These are phyloP conservation scores for Trifolium fragiferum DNA, from an alignment of 306 rosid species.

Conservation along the genomic window DNA sequence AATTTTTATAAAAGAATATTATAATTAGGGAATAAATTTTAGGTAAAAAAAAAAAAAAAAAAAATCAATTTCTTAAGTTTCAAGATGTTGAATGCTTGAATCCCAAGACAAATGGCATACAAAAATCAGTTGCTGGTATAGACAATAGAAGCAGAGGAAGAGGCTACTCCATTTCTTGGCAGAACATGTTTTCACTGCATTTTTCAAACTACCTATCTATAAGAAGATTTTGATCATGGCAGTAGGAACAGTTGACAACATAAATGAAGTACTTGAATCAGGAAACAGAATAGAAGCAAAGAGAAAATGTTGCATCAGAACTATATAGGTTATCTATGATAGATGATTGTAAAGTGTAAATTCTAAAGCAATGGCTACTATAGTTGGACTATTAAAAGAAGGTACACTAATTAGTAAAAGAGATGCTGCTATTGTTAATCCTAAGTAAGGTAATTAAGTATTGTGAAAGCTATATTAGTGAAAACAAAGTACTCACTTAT, in stretches of 20 bases:
- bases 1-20: no score
- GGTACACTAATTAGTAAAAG: no score
- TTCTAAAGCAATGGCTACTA: slow-evolving; percentile 63
- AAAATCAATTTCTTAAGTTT: no score
- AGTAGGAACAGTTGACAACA: slow-evolving; percentile 74
- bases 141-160: slow-evolving; percentile 79
- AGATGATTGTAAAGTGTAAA: neutral
- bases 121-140: slow-evolving; percentile 78
- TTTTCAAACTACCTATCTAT: slow-evolving; percentile 74
- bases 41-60: no score
- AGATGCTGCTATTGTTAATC: no score
- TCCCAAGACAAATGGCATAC: slow-evolving; percentile 70
- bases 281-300: neutral
- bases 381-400: slow-evolving; percentile 52
- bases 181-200: slow-evolving; percentile 79
- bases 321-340: neutral
- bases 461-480: no score
- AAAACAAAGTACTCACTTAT: no score
- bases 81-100: no score
- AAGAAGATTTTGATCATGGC: slow-evolving; percentile 81
- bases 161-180: slow-evolving; percentile 76
- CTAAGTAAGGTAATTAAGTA: no score
- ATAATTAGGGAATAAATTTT: no score
- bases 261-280: no score
- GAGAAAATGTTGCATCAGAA: neutral